Evolutionary conservation across 345 rosid species (phyloP).

Genomic region (Arabidopsis suecica): DNA sequence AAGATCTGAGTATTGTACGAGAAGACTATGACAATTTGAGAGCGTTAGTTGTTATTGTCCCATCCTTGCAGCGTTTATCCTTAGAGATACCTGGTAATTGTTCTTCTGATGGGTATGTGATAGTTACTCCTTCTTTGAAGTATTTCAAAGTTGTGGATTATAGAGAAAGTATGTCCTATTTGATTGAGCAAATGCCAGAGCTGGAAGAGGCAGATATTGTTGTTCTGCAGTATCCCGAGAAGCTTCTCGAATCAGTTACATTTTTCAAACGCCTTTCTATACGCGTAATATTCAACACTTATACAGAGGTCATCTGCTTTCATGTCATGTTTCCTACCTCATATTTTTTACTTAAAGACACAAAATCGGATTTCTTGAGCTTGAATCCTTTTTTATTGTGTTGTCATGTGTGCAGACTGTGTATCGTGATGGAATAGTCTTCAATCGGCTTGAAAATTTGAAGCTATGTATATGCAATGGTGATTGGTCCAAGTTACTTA

Average conservation of each 20-base stretch:
- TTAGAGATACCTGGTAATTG: not conserved
- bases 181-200: not conserved
- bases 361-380: not conserved
- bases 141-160: not conserved
- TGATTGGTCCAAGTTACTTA: slow-evolving; percentile 5
- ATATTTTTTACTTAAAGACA: not conserved
- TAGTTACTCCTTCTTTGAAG: not conserved
- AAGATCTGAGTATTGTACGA: not conserved
- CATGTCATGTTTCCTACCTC: not conserved
- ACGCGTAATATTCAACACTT: not conserved
- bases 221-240: not conserved
- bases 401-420: not conserved
- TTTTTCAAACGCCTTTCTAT: not conserved
- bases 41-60: not conserved
- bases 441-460: slow-evolving; percentile 2
- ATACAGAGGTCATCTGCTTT: not conserved
- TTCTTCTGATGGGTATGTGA: not conserved
- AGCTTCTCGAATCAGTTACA: not conserved
- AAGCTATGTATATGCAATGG: not conserved
- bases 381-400: not conserved
- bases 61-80: not conserved
- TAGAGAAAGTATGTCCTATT: not conserved
- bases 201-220: not conserved
- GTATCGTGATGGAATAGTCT: not conserved
- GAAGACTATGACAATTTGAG: not conserved